Conservation (phyloP, 345 rosid genomes). For the Gossypium longicalyx region DNA sequence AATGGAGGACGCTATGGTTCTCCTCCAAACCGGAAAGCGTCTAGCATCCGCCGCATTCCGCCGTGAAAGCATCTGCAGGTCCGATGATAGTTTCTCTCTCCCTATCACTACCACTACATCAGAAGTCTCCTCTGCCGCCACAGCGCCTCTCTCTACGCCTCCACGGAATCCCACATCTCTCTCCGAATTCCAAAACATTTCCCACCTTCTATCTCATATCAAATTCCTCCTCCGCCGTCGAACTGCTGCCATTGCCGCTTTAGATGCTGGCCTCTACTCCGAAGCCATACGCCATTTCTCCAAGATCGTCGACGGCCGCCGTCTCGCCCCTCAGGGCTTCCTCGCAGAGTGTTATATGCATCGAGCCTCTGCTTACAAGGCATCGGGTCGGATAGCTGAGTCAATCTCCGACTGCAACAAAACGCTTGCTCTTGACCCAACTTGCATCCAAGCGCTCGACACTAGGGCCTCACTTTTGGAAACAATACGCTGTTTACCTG, state of each 20-base stretch:
- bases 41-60: slow-evolving; percentile 92
- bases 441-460: slow-evolving; percentile 82
- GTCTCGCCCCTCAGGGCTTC: slow-evolving; percentile 86
- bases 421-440: slow-evolving; percentile 77
- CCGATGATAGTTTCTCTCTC: slow-evolving; percentile 83
- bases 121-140: slow-evolving; percentile 21
- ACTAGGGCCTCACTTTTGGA: slow-evolving; percentile 80
- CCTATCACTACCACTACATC: slow-evolving; percentile 24
- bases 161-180: slow-evolving; percentile 28
- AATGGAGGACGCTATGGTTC: slow-evolving; percentile 96
- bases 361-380: slow-evolving; percentile 69
- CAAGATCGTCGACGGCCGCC: slow-evolving; percentile 82
- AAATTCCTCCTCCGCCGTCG: slow-evolving; percentile 89
- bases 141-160: slow-evolving; percentile 50
- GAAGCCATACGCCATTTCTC: slow-evolving; percentile 94
- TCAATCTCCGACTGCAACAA: slow-evolving; percentile 88
- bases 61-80: slow-evolving; percentile 73
- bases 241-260: slow-evolving; percentile 81
- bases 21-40: slow-evolving; percentile 90
- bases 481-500: slow-evolving; percentile 77
- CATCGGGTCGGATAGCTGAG: slow-evolving; percentile 76
- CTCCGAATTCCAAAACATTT: slow-evolving; percentile 48
- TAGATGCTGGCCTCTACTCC: slow-evolving; percentile 65
- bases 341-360: slow-evolving; percentile 84
- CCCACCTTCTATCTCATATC: slow-evolving; percentile 70